Conservation (phyloP, 75 land plant species). For the Sequoiadendron giganteum region DNA sequence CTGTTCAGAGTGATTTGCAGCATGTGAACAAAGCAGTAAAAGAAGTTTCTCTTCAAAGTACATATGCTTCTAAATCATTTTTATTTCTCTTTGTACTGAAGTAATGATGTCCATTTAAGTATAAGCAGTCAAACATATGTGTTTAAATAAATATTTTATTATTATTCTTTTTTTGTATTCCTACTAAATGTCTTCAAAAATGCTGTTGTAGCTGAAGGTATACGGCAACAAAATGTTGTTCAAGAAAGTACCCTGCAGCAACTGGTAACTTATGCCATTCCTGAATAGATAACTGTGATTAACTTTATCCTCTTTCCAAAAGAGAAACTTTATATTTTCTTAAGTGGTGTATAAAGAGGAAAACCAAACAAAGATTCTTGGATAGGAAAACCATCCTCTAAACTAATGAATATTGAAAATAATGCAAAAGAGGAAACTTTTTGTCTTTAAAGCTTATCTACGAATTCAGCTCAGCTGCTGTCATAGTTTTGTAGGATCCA, state of each 20-base stretch:
- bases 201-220: constrained; percentile 31
- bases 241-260: constrained; percentile 41
- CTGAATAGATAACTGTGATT: background rate
- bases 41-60: constrained; percentile 46
- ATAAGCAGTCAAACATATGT: background rate
- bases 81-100: constrained; percentile 4
- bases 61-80: constrained; percentile 6
- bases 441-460: no score
- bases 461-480: no score
- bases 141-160: no score
- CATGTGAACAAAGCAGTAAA: constrained; percentile 63
- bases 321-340: background rate
- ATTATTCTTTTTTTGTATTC: no score
- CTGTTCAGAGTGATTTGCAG: constrained; percentile 61
- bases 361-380: background rate
- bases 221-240: constrained; percentile 41
- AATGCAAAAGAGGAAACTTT: no score
- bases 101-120: background rate
- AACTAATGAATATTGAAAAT: no score
- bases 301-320: background rate
- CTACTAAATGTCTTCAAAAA: background rate
- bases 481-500: no score
- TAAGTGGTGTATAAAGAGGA: background rate
- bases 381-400: background rate
- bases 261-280: constrained; percentile 30